phyloP scores from a whole-genome alignment of 2,329 filamentous ascomycete species.

The Phialocephala subalpina region DNA sequence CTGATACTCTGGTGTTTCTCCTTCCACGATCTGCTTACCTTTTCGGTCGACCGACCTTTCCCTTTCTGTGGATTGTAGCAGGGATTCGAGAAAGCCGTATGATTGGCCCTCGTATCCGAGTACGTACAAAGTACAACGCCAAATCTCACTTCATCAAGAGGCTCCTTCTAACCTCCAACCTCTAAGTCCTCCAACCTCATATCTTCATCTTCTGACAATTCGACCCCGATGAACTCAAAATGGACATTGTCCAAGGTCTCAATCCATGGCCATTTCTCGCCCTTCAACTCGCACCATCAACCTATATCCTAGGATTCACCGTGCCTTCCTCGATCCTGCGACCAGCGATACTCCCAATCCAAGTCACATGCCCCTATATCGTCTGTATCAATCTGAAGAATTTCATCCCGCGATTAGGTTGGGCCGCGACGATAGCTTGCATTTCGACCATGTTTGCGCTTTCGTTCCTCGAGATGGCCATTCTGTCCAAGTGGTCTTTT shows the following conservation, averaged over 20 bases:
- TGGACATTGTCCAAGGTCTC: not conserved
- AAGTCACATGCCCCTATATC: not conserved
- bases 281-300: not conserved
- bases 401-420: not conserved
- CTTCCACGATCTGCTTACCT: too few species aligned
- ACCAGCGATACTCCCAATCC: not conserved
- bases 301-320: not conserved
- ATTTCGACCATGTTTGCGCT: slow-evolving; percentile 4
- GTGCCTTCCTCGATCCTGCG: not conserved
- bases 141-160: too few species aligned
- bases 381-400: not conserved
- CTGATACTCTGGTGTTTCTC: too few species aligned
- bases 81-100: too few species aligned
- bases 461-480: slow-evolving; percentile 11
- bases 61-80: too few species aligned
- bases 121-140: too few species aligned
- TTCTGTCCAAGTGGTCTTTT: slow-evolving; percentile 17
- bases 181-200: too few species aligned
- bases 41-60: too few species aligned
- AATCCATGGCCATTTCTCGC: slow-evolving; percentile 2
- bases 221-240: not conserved
- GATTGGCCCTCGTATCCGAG: too few species aligned
- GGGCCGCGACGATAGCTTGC: not conserved
- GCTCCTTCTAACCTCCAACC: too few species aligned
- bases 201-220: too few species aligned